These are phyloP conservation scores for Mallotus japonicus DNA, from an alignment of 441 rosid species.

Conservation along the genomic window DNA sequence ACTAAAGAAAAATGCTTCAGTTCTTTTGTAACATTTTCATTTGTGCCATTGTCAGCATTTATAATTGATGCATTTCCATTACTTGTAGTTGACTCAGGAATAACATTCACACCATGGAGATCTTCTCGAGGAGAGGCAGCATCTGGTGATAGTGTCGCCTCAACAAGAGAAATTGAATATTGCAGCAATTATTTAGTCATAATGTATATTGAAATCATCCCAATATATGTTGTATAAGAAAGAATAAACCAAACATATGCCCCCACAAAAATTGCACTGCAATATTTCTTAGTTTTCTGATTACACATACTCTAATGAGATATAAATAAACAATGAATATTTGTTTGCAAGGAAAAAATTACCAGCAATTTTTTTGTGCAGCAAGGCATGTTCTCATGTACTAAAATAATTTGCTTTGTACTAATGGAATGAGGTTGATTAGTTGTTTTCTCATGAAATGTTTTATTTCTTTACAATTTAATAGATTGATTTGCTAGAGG, in stretches of 20 bases:
- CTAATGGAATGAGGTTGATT: not conserved
- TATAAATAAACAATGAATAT: not conserved
- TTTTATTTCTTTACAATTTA: not conserved
- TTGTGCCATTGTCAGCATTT: conserved; percentile 15
- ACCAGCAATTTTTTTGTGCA: not conserved
- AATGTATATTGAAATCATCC: not conserved
- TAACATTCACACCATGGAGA: conserved; percentile 29
- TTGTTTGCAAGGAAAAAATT: conserved; percentile 1
- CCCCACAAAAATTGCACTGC: not conserved
- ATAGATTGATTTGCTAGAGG: not conserved
- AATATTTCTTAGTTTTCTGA: not conserved
- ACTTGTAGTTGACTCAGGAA: conserved; percentile 25
- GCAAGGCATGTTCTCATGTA: not conserved
- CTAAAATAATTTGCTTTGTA: not conserved
- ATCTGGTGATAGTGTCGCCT: conserved; percentile 24
- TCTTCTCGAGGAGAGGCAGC: conserved; percentile 32
- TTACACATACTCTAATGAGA: not conserved
- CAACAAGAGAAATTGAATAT: conserved; percentile 24
- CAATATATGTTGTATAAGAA: not conserved
- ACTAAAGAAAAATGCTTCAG: conserved; percentile 22
- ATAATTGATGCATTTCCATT: conserved; percentile 31
- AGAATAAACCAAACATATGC: not conserved
- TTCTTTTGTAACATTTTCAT: conserved; percentile 25
- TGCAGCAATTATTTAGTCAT: conserved; percentile 10
- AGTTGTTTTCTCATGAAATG: conserved; percentile 2